These are phyloP conservation scores for Sisymbrium altissimum DNA, from an alignment of 345 rosid species.

Conservation along the genomic window DNA sequence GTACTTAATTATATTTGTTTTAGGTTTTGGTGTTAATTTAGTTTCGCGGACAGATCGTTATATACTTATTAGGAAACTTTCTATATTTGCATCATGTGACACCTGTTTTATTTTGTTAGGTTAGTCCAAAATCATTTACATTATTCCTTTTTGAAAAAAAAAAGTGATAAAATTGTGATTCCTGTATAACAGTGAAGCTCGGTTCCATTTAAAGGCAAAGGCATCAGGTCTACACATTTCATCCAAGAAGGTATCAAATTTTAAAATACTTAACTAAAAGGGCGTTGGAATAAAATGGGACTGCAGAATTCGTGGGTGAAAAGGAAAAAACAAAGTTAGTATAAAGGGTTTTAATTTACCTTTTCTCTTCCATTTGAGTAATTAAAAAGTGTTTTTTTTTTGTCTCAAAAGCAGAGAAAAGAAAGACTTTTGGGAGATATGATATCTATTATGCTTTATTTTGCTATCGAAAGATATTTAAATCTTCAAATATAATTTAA, in stretches of 20 bases:
- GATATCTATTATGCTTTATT: neutral
- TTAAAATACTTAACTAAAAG: conserved; percentile 8
- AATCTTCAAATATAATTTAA: no score
- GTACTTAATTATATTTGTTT: neutral
- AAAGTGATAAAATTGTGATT: neutral
- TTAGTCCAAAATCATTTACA: neutral
- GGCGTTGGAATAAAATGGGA: neutral
- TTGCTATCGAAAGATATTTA: neutral
- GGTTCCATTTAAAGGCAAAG: conserved; percentile 22
- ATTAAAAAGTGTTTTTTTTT: neutral
- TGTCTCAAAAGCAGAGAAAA: conserved; percentile 34
- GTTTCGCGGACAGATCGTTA: neutral
- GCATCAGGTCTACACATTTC: conserved; percentile 31
- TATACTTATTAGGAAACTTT: conserved; percentile 15
- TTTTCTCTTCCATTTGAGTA: conserved; percentile 16
- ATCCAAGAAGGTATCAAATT: conserved; percentile 32
- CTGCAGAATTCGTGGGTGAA: conserved; percentile 18
- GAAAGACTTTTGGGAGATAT: neutral
- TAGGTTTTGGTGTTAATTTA: neutral
- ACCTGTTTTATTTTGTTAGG: neutral
- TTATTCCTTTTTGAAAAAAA: neutral
- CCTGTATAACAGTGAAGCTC: conserved; percentile 32
- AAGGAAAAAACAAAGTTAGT: neutral
- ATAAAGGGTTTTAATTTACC: conserved; percentile 2
- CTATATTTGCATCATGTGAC: conserved; percentile 7